phyloP scores from a whole-genome alignment of 257 asterid species.

The Ophiorrhiza pumila region DNA sequence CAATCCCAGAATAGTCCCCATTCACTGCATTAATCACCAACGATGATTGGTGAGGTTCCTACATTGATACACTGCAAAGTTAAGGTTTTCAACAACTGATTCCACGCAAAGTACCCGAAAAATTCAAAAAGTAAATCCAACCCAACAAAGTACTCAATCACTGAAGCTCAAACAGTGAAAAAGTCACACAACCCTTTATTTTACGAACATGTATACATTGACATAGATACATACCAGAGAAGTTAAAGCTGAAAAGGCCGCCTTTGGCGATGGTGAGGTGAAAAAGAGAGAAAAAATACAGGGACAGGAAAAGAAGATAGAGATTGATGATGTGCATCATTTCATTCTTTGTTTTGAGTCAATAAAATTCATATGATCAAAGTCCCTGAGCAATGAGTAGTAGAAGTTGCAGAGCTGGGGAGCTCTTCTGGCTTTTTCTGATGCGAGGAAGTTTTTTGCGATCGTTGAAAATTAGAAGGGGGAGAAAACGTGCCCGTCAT shows the following conservation, averaged over 20 bases:
- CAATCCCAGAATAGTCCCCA: no score
- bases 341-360: constrained; percentile 2
- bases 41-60: not conserved
- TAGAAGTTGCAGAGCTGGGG: not conserved
- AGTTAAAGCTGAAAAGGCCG: constrained; percentile 27
- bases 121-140: not conserved
- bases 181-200: not conserved
- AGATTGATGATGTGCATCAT: constrained; percentile 21
- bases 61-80: not conserved
- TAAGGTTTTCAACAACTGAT: not conserved
- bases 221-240: constrained; percentile 33
- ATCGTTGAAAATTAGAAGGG: not conserved
- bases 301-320: constrained; percentile 43
- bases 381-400: not conserved
- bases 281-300: constrained; percentile 39
- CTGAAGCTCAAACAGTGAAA: not conserved
- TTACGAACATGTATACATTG: not conserved
- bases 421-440: not conserved
- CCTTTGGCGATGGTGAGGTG: constrained; percentile 35
- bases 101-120: not conserved
- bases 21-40: not conserved
- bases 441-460: not conserved
- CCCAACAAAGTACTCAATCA: not conserved
- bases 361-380: not conserved
- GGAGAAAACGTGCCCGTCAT: not conserved